Evolutionary conservation across 2,329 filamentous ascomycete species (phyloP), one percentile per base, ranked within the genome.

Genomic region (Fusarium palustre): DNA sequence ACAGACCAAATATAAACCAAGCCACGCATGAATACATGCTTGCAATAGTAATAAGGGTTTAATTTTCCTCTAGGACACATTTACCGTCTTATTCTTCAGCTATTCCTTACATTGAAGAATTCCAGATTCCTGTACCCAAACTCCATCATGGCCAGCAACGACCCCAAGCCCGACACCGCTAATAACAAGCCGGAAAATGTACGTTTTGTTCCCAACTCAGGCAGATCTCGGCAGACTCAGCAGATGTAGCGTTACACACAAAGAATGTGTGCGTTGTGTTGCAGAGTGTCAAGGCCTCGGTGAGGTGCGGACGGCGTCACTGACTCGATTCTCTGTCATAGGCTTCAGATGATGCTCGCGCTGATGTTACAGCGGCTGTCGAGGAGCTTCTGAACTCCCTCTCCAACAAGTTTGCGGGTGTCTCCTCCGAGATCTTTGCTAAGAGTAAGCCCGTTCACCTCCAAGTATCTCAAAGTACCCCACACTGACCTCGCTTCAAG

Each of bases 341-440:
- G 80, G 71, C 76, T 15, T 73, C 79, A 1, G 84, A 86, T 24
- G 83, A 86, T 45, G 81, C 83, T 47, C 85, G 84, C 10, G 84
- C 86, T 43, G 91, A 95, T 76, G 86, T 97, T 59, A 90, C 90
- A 3, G 88, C 88, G 6, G 92, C 94, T 3, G 91, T 97, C 2
- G 94, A 97, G 73, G 93, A 97, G 41, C 86, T 97, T 4, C 83
- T 97, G 6, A 93, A 94, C 76, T 91, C 93, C 46, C 82, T 97
- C 1, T 92, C 92, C 53, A 91, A 88, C 79, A 97, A 97, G 78
- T 97, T 97, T 78, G 90, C 92, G 22, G 88, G 88, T 15, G 90
- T 97, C 7, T 97, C 93, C 11, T 91, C 89, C 63, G 94, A 97
- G 80, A 91, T 97, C 62, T 93, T 97, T 74, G 88, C 91, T 38